Conservation (phyloP, 768 basidiomycete genomes). For the Termitomyces eurrhizus region DNA sequence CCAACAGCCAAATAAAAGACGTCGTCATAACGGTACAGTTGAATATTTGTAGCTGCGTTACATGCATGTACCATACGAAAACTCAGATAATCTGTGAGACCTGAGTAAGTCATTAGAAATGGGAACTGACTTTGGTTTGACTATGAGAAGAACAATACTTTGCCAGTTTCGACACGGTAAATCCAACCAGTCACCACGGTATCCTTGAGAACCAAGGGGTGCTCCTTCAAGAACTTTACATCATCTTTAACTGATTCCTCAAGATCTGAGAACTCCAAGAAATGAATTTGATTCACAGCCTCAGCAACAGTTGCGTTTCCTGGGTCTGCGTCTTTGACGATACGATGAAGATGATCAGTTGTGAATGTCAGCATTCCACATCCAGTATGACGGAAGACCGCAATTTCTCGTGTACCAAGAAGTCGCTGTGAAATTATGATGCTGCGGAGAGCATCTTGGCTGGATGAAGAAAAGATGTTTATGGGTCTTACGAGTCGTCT, state of each 20-base stretch:
- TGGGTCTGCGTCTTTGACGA: not conserved
- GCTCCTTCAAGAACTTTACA: conserved; percentile 51
- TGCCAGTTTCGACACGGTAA: not conserved
- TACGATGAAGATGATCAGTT: conserved; percentile 16
- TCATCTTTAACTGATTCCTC: conserved; percentile 56
- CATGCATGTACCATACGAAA: not conserved
- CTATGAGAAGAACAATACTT: not conserved
- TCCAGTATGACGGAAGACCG: conserved; percentile 66
- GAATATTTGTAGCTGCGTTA: not conserved
- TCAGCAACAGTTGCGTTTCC: conserved; percentile 16
- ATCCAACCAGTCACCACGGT: conserved; percentile 63
- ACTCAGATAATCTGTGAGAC: not conserved
- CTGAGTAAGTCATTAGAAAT: not conserved
- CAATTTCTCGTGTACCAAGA: conserved; percentile 64
- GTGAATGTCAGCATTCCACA: conserved; percentile 73
- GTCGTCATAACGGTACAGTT: not conserved
- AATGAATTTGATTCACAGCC: conserved; percentile 43
- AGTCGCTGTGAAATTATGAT: conserved; percentile 72
- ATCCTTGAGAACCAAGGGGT: conserved; percentile 51
- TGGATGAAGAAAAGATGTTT: conserved; percentile 17
- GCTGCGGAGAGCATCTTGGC: conserved; percentile 61
- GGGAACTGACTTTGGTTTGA: not conserved
- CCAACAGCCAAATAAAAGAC: no score
- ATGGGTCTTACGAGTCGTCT: not conserved
- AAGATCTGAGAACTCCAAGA: conserved; percentile 48